Conservation (phyloP, 176 grass and related monocot species). For the Cenchrus purpureus region DNA sequence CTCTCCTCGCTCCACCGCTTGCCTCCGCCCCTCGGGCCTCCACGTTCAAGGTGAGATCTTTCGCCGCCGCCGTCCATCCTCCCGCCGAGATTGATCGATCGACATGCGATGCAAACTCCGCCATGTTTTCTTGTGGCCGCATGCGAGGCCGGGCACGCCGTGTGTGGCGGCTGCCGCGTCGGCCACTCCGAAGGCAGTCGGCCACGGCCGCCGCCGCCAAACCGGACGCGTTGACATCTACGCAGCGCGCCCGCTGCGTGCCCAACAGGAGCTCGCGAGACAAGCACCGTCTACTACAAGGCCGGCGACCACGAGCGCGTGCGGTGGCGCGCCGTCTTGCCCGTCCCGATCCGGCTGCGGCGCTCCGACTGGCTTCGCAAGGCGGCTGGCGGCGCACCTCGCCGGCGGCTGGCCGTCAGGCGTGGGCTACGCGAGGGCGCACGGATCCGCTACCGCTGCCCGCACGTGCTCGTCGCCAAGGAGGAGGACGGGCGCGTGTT, state of each 20-base stretch:
- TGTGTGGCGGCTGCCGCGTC: not conserved
- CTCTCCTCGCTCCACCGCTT: not conserved
- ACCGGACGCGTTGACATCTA: not conserved
- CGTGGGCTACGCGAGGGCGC: not conserved
- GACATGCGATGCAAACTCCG: not conserved
- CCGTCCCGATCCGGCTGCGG: not conserved
- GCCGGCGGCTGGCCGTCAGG: not conserved
- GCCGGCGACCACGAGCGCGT: not conserved
- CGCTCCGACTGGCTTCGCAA: not conserved
- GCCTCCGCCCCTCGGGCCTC: not conserved
- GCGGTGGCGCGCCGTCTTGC: slow-evolving; percentile 6
- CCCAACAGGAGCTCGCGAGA: not conserved
- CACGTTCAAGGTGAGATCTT: not conserved
- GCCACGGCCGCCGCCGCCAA: no score
- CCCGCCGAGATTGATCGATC: not conserved
- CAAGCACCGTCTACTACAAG: not conserved
- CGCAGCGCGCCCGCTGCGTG: not conserved
- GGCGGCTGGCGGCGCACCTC: not conserved
- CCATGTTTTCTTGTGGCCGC: not conserved
- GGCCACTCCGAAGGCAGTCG: no score
- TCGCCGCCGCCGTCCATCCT: not conserved
- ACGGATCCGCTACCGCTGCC: not conserved
- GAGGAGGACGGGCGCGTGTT: not conserved
- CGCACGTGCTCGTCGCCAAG: not conserved
- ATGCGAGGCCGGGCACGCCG: not conserved